Percentiles rank a stretch among this genome's conserved stretches.
Conservation (phyloP, 192 early-diverging fungal genomes). For the Nowakowskiella sp. region DNA sequence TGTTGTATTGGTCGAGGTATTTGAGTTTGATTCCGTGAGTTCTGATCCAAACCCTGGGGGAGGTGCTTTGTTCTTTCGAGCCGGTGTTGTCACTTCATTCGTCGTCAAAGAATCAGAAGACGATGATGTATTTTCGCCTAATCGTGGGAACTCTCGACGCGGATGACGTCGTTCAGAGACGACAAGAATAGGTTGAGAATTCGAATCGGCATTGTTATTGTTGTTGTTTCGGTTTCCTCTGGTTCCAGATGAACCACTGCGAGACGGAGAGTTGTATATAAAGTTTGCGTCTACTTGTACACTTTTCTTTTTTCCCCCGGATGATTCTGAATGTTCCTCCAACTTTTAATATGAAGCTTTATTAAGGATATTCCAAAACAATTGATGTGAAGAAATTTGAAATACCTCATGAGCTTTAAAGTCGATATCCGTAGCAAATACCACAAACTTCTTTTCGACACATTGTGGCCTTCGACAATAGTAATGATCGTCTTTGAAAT, state of each 20-base stretch:
- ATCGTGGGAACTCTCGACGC: conserved; percentile 1
- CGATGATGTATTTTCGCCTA: not conserved
- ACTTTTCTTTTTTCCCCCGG: conserved; percentile 6
- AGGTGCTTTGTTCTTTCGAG: not conserved
- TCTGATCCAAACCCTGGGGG: not conserved
- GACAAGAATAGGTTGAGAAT: not conserved
- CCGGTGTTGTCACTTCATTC: no score
- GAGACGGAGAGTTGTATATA: conserved; percentile 10
- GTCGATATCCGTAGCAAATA: conserved; percentile 88
- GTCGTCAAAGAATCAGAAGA: no score
- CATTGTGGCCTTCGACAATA: conserved; percentile 73
- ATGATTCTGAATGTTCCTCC: conserved; percentile 19
- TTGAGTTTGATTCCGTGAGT: not conserved
- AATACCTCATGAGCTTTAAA: conserved; percentile 78
- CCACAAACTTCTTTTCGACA: conserved; percentile 90
- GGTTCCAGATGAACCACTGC: not conserved
- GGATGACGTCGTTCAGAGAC: not conserved
- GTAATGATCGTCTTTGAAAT: conserved; percentile 77
- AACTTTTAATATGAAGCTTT: conserved; percentile 11
- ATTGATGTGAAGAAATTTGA: conserved; percentile 19
- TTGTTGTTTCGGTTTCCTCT: conserved; percentile 4
- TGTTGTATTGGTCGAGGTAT: conserved; percentile 4
- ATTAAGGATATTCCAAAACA: not conserved
- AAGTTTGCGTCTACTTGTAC: conserved; percentile 14
- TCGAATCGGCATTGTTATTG: not conserved